Evolutionary conservation across 139 green algal genomes (phyloP).

Genomic region (Auxenochlorella pyrenoidosa): DNA sequence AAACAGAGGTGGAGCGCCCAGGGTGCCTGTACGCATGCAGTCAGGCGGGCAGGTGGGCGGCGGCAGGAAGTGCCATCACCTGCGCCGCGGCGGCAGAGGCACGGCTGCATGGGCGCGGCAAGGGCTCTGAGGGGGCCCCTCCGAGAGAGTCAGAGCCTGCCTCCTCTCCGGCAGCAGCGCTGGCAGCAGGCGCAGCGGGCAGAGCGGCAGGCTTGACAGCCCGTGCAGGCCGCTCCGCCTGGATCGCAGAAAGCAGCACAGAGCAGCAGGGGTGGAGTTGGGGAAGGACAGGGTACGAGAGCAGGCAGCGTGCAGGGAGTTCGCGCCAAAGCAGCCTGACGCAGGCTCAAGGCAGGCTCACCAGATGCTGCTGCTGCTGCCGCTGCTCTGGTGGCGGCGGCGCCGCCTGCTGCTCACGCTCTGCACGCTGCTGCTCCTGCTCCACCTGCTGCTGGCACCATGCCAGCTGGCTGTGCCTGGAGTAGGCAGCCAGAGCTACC

Average conservation of each 20-base stretch:
- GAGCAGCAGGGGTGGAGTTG: not conserved
- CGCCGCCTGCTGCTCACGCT: not conserved
- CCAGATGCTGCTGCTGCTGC: not conserved
- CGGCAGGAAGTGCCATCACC: not conserved
- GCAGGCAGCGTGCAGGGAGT: too few relatives aligned
- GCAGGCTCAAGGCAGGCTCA: not conserved
- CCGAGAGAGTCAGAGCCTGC: not conserved
- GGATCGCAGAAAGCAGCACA: not conserved
- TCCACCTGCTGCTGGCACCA: not conserved
- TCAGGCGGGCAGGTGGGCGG: too few relatives aligned
- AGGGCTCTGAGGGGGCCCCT: not conserved
- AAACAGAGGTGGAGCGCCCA: too few relatives aligned
- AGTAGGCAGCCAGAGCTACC: not conserved
- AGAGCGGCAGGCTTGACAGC: conserved; percentile 19
- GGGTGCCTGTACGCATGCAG: too few relatives aligned
- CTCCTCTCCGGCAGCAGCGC: not conserved
- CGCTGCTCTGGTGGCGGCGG: not conserved
- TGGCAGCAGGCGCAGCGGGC: not conserved
- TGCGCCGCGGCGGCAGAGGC: not conserved
- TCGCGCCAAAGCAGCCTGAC: too few relatives aligned
- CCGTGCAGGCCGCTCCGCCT: conserved; percentile 31
- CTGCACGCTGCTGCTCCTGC: not conserved
- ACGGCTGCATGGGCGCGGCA: not conserved
- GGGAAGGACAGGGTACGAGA: too few relatives aligned
- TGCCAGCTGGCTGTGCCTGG: conserved; percentile 8